Base-by-base conservation (phyloP, 2,329 filamentous ascomycete species). In the Venturia oleaginea region DNA sequence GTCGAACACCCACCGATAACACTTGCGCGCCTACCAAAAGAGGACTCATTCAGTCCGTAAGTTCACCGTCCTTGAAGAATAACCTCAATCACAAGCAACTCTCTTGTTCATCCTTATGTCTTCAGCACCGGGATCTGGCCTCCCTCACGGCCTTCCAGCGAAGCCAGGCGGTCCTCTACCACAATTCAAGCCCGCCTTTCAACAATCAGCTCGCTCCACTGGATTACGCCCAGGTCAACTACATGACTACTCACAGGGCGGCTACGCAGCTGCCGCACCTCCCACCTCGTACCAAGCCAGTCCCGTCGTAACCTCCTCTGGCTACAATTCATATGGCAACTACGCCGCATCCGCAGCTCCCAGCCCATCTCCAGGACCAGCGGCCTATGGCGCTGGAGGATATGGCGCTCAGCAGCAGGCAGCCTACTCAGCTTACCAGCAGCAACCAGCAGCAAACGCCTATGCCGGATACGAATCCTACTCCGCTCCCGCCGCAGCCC, bases 401-500 rank as follows among this genome's bases (percentile, higher is more conserved):
- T 59, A 63, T 32, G 34, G n/a, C 32, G 46, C 46, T 37, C 62
- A 57, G 51, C 62, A 63, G 37, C 60, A 46, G 42, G 5, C 34
- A 43, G 59, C 59, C 15, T 63, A 63, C 22, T 32, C 32, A 22
- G 38, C 32, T n/a, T 62, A 65, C 40, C 55, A 65, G 34, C 55
- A 61, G 17, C 30, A 42, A 38, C 54, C 24, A 46, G 19, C 64
- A 17, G 43, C 40, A 10, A 61, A 65, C 40, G 4, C 38, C 15
- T 64, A 64, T 24, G 30, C 19, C 19, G 74, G 76, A 67, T 80
- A 80, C 71, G 79, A 81, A 67, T 76, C 65, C 15, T 72, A 79
- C 62, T 68, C 78, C 69, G 67, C 75, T 61, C 67, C 78, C 69
- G 40, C 61, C 15, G 72, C 78, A 59, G 76, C 85, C 13, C 88